Base-by-base conservation (phyloP, 257 asterid species). In the Verbena officinalis region DNA sequence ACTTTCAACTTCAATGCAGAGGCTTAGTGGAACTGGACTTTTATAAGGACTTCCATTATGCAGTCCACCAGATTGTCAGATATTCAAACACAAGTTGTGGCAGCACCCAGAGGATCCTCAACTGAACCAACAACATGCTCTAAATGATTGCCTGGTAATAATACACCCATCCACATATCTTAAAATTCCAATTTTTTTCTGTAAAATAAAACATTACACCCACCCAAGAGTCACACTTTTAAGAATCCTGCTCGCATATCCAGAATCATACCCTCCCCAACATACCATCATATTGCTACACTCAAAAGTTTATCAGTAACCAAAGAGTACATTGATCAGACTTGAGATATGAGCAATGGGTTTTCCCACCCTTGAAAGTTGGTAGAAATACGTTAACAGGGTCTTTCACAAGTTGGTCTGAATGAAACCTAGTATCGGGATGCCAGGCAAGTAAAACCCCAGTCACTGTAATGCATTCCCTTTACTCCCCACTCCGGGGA, bases 21-120 rank as follows among this genome's bases (percentile, higher is more conserved):
- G 46, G 43, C 31, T 7, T 42, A 38, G 24, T 27, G 24, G 9
- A 11, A 39, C 33, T 7, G 17, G 39, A 7, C 23, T 36, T 46
- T 38, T 69, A 45, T 55, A 50, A 39, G 48, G 58, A 59, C 45
- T 23, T 27, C 9, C n/a, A 24, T 38, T n/a, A 52, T n/a, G 9
- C n/a, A 22, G 45, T 19, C 12, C 11, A 22, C 21, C 57, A 53
- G 13, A 58, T 64, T 50, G 49, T 15, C 33, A 14, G 31, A n/a
- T 12, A 50, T 50, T 24, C 42, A 39, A 59, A 51, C 9, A 34
- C 14, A 24, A 22, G 64, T 8, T 12, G 44, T 20, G 55, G 58
- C 66, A 16, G 33, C 54, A 31, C 43, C 57, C 12, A 23, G 12
- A 14, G 57, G 16, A 23, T 51, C 22, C 34, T 51, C 36, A 12